Percentiles rank a stretch among this genome's conserved stretches.
These are phyloP conservation scores for Diaporthe aspalathi DNA, from an alignment of 2,329 filamentous ascomycete genomes.

Conservation along the genomic window DNA sequence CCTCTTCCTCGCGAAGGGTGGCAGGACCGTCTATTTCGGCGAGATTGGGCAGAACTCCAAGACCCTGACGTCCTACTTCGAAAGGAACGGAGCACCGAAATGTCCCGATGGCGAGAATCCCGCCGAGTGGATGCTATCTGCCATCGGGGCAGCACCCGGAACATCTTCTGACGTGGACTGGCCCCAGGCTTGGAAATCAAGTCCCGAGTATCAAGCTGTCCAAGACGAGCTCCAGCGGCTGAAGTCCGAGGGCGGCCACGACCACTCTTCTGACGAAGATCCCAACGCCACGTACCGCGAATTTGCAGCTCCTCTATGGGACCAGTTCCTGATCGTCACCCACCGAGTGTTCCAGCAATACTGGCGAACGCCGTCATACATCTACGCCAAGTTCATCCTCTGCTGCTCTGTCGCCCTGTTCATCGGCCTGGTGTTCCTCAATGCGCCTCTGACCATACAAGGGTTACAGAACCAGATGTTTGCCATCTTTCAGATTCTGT, in stretches of 20 bases:
- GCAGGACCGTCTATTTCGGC: constrained; percentile 81
- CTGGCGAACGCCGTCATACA: constrained; percentile 90
- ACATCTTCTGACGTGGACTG: constrained; percentile 53
- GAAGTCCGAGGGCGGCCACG: constrained; percentile 42
- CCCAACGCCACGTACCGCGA: constrained; percentile 68
- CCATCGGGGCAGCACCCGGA: constrained; percentile 56
- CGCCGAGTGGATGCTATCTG: constrained; percentile 74
- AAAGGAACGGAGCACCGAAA: constrained; percentile 66
- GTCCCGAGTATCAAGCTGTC: constrained; percentile 46
- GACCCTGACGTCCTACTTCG: constrained; percentile 64
- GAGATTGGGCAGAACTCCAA: constrained; percentile 51
- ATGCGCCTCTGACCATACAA: constrained; percentile 76
- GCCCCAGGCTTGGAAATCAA: constrained; percentile 49
- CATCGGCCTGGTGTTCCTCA: constrained; percentile 85
- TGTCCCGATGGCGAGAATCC: constrained; percentile 70
- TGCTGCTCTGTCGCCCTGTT: constrained; percentile 76
- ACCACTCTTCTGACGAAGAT: not conserved
- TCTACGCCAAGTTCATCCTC: constrained; percentile 83
- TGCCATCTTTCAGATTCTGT: constrained; percentile 84
- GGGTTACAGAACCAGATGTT: constrained; percentile 91
- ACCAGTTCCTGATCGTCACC: constrained; percentile 76
- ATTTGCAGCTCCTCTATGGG: constrained; percentile 80
- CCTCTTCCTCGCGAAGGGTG: constrained; percentile 78
- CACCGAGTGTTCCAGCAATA: constrained; percentile 88
- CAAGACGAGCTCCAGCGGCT: constrained; percentile 46